These are phyloP conservation scores for Orbilia quercus DNA, from an alignment of 2,329 filamentous ascomycete genomes.

Conservation along the genomic window DNA sequence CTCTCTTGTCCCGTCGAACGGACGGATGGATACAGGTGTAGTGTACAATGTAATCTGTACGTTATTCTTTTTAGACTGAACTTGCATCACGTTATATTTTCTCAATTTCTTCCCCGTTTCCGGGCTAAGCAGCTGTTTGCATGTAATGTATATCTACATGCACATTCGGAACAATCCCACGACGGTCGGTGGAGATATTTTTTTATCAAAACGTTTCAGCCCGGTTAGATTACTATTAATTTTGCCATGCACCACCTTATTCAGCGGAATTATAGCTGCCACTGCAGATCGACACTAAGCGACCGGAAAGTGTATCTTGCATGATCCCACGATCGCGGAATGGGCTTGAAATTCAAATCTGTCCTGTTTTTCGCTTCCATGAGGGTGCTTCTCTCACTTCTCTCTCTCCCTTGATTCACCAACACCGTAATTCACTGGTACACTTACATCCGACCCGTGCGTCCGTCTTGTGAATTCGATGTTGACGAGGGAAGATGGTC, in stretches of 20 bases:
- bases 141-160: background rate
- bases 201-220: too few relatives aligned
- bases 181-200: too few relatives aligned
- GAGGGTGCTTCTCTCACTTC: too few relatives aligned
- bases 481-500: background rate
- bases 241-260: too few relatives aligned
- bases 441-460: slow-evolving; percentile 13
- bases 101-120: slow-evolving; percentile 7
- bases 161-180: background rate
- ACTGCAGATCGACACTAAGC: background rate
- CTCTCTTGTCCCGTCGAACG: background rate
- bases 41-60: background rate
- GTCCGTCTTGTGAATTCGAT: slow-evolving; percentile 23
- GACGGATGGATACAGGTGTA: background rate
- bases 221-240: too few relatives aligned
- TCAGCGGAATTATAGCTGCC: slow-evolving; percentile 3
- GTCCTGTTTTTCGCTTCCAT: background rate
- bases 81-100: background rate
- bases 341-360: background rate
- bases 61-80: too few relatives aligned
- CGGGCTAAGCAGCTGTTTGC: background rate
- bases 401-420: background rate
- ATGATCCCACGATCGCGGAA: background rate
- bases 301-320: slow-evolving; percentile 2
- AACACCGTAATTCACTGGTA: background rate